These are phyloP conservation scores for Mycena pura DNA, from an alignment of 768 basidiomycete genomes.

Conservation along the genomic window DNA sequence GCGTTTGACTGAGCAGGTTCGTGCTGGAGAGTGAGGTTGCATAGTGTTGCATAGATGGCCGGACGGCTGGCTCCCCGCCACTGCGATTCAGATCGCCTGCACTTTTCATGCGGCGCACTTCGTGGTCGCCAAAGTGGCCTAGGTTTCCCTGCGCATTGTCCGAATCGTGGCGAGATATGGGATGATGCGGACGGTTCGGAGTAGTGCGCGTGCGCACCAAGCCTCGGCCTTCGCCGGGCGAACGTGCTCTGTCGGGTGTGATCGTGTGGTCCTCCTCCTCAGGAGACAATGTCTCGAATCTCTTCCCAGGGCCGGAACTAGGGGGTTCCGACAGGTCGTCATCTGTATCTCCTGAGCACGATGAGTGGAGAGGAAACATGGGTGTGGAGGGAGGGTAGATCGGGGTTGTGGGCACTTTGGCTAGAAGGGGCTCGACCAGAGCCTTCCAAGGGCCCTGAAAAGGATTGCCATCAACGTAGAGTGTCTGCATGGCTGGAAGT, in stretches of 20 bases:
- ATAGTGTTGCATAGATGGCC: slow-evolving; percentile 55
- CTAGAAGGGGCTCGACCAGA: slow-evolving; percentile 83
- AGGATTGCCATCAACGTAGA: slow-evolving; percentile 95
- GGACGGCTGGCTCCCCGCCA: slow-evolving; percentile 42
- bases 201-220: slow-evolving; percentile 77
- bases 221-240: slow-evolving; percentile 44
- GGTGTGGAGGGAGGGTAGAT: slow-evolving; percentile 73
- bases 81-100: slow-evolving; percentile 74
- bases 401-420: slow-evolving; percentile 65
- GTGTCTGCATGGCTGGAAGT: slow-evolving; percentile 80
- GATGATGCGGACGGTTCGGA: slow-evolving; percentile 57
- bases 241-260: slow-evolving; percentile 64
- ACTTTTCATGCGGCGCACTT: slow-evolving; percentile 86
- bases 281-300: slow-evolving; percentile 29
- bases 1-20: slow-evolving; percentile 56
- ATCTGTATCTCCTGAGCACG: slow-evolving; percentile 47
- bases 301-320: slow-evolving; percentile 42
- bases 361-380: slow-evolving; percentile 57
- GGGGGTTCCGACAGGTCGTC: slow-evolving; percentile 65
- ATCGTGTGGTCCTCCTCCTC: slow-evolving; percentile 81
- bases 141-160: slow-evolving; percentile 48
- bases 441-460: slow-evolving; percentile 95
- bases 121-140: slow-evolving; percentile 56
- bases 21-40: slow-evolving; percentile 73
- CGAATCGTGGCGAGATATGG: slow-evolving; percentile 54